phyloP scores from a whole-genome alignment of 192 early-diverging fungal genomes.

The Backusella mclennaniae region DNA sequence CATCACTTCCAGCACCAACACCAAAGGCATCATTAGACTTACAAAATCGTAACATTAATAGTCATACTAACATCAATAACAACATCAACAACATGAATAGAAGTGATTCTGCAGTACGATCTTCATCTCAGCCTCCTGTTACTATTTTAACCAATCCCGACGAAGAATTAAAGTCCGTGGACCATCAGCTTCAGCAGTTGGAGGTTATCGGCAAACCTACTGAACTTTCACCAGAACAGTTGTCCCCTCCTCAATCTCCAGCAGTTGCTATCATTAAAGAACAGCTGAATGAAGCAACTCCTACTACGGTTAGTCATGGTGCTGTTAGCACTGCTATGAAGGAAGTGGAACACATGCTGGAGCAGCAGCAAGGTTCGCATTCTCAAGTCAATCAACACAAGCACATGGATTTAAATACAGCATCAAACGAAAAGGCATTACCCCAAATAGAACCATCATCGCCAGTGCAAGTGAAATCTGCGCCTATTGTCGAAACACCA shows the following conservation, averaged over 20 bases:
- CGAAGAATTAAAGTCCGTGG: constrained; percentile 22
- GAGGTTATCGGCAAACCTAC: neutral
- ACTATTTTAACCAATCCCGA: constrained; percentile 20
- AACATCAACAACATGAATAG: neutral
- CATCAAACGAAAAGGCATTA: neutral
- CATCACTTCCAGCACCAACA: neutral
- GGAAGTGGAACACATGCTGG: neutral
- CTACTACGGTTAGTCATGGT: neutral
- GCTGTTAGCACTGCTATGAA: constrained; percentile 8
- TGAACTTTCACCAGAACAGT: neutral
- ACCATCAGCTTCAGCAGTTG: constrained; percentile 5
- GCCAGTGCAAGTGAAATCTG: neutral
- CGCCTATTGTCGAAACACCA: neutral
- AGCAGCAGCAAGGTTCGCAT: neutral
- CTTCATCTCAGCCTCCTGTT: neutral
- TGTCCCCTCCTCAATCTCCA: neutral
- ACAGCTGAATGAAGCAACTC: neutral
- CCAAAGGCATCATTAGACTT: neutral
- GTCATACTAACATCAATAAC: neutral
- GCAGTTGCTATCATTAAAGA: neutral
- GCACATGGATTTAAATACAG: neutral
- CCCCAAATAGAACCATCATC: neutral
- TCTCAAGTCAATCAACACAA: neutral
- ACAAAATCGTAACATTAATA: neutral
- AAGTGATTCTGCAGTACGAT: neutral